phyloP scores from a whole-genome alignment of 768 basidiomycete species.

The Boletellus ananiceps region DNA sequence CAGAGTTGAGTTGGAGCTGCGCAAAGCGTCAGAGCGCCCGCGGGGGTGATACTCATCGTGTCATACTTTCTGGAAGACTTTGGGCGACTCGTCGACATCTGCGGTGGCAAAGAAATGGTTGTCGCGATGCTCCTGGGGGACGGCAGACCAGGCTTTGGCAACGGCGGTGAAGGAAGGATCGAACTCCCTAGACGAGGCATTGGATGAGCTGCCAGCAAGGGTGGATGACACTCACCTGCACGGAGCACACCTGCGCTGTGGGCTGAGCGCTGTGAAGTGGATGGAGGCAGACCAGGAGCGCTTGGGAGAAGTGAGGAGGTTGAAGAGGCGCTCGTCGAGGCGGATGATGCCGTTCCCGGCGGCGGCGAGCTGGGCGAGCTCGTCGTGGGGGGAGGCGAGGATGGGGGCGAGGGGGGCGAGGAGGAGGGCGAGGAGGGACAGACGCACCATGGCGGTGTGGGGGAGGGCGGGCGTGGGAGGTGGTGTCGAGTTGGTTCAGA shows the following conservation, averaged over 20 bases:
- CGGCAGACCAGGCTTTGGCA: conserved; percentile 75
- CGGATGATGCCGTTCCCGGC: conserved; percentile 76
- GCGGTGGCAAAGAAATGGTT: conserved; percentile 89
- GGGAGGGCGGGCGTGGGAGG: conserved; percentile 17
- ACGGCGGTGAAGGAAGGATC: conserved; percentile 79
- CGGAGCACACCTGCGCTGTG: conserved; percentile 79
- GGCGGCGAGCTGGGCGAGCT: conserved; percentile 65
- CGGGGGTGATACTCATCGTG: background rate
- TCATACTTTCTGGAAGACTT: conserved; percentile 75
- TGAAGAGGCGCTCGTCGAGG: conserved; percentile 71
- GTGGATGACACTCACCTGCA: conserved; percentile 66
- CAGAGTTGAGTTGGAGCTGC: conserved; percentile 78
- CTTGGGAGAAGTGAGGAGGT: conserved; percentile 67
- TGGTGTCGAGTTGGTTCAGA: background rate
- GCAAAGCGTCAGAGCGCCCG: conserved; percentile 9
- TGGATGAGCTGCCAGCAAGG: background rate
- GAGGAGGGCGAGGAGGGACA: conserved; percentile 30
- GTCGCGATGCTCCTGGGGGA: conserved; percentile 57
- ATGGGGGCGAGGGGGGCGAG: conserved; percentile 32
- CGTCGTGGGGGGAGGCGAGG: conserved; percentile 36
- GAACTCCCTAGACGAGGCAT: conserved; percentile 59
- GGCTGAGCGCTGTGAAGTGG: conserved; percentile 83
- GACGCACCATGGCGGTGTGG: conserved; percentile 9
- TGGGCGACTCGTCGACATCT: conserved; percentile 77
- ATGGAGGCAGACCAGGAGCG: conserved; percentile 87